These are phyloP conservation scores for Sclerotinia minor DNA, from an alignment of 2,329 filamentous ascomycete genomes.

Conservation along the genomic window DNA sequence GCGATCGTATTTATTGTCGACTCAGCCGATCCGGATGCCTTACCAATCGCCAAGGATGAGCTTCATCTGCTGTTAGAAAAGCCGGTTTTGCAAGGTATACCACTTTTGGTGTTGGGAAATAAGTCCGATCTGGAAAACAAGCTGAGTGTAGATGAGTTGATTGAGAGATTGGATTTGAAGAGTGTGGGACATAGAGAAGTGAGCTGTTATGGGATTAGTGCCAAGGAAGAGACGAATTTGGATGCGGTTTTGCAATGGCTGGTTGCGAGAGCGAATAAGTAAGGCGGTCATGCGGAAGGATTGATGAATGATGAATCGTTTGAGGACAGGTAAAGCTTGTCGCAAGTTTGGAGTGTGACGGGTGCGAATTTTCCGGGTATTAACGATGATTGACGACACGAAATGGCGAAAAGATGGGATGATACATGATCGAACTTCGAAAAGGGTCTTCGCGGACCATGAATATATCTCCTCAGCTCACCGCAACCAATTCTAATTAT, in stretches of 20 bases:
- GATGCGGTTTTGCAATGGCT: constrained; percentile 96
- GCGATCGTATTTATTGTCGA: constrained; percentile 99
- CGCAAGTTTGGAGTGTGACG: constrained; percentile 7
- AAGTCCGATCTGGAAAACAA: constrained; percentile 94
- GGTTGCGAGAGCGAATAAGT: constrained; percentile 82
- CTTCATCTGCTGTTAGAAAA: constrained; percentile 86
- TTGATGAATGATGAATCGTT: background rate
- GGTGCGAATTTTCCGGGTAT: constrained; percentile 15
- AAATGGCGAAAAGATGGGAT: constrained; percentile 51
- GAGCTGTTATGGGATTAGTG: constrained; percentile 97
- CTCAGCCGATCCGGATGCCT: constrained; percentile 78
- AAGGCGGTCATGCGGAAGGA: constrained; percentile 37
- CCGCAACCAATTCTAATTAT: constrained; percentile 29
- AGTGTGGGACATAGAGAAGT: constrained; percentile 89
- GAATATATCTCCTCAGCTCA: constrained; percentile 44
- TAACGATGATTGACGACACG: constrained; percentile 48
- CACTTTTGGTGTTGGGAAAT: constrained; percentile 90
- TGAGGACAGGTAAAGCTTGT: constrained; percentile 7
- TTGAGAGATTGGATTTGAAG: constrained; percentile 88
- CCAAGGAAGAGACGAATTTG: constrained; percentile 97
- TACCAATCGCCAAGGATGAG: constrained; percentile 87
- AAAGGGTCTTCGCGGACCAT: constrained; percentile 48
- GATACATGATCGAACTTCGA: constrained; percentile 44
- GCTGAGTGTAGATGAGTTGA: constrained; percentile 89
- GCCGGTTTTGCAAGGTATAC: constrained; percentile 82